phyloP scores from a whole-genome alignment of 257 asterid species.

The Solanum raphanifolium region DNA sequence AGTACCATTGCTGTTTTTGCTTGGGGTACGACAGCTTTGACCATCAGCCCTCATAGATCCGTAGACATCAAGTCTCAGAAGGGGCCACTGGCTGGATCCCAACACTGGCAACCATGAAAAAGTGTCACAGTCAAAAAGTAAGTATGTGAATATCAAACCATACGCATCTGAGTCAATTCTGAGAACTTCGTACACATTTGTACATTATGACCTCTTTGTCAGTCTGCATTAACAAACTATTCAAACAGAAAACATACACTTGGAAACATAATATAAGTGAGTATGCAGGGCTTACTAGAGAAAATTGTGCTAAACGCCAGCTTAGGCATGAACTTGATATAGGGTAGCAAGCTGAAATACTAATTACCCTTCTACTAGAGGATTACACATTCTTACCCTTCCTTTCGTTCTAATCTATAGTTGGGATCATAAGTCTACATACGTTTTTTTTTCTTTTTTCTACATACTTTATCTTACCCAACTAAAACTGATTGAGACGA shows the following conservation, averaged over 20 bases:
- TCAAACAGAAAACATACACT: not conserved
- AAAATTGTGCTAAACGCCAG: not conserved
- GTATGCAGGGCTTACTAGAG: not conserved
- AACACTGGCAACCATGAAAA: constrained; percentile 36
- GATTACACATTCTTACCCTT: not conserved
- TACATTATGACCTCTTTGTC: not conserved
- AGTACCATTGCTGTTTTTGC: constrained; percentile 43
- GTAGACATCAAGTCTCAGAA: constrained; percentile 47
- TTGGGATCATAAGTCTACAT: not conserved
- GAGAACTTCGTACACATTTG: not conserved
- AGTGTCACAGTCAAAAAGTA: constrained; percentile 6
- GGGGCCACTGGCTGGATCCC: constrained; percentile 92
- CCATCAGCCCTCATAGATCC: constrained; percentile 85
- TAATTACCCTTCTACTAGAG: not conserved
- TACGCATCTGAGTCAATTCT: not conserved
- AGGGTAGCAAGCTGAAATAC: not conserved
- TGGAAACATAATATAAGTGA: not conserved
- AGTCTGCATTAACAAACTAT: not conserved
- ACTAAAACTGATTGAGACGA: not conserved
- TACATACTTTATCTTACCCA: not conserved
- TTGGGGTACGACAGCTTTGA: constrained; percentile 42
- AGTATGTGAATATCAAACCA: constrained; percentile 1
- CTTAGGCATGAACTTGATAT: not conserved
- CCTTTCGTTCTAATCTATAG: not conserved
- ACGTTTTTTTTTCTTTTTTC: not conserved